phyloP scores from a whole-genome alignment of 2,329 filamentous ascomycete species.

The Rhynchosporium secalis region DNA sequence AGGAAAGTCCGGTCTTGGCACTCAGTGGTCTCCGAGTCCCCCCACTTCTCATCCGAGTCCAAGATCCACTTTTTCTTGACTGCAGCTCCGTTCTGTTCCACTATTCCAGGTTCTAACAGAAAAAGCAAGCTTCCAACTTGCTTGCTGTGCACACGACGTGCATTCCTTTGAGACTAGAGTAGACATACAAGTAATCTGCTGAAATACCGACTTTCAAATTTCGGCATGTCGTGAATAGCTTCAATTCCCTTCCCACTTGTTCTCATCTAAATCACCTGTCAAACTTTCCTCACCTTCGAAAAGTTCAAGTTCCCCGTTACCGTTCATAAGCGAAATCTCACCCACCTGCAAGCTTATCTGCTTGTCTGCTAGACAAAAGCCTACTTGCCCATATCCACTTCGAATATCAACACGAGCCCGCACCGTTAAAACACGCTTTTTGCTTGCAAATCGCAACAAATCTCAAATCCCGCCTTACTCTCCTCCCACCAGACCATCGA shows the following conservation, averaged over 20 bases:
- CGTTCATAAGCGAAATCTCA: constrained; percentile 12
- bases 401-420: constrained; percentile 23
- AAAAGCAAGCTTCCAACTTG: background rate
- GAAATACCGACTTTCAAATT: background rate
- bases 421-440: constrained; percentile 14
- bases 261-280: constrained; percentile 3
- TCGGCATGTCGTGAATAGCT: background rate
- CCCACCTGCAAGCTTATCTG: background rate
- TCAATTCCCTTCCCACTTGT: background rate
- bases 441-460: constrained; percentile 16
- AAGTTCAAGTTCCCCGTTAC: background rate
- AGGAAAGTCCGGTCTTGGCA: constrained; percentile 3
- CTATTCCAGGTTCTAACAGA: background rate
- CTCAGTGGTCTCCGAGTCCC: background rate
- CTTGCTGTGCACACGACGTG: background rate
- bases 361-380: constrained; percentile 3
- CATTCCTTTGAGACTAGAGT: background rate
- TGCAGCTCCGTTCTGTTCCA: background rate
- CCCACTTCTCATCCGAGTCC: background rate
- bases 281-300: background rate
- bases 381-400: constrained; percentile 16
- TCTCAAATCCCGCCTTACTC: constrained; percentile 11
- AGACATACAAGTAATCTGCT: background rate
- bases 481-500: constrained; percentile 10
- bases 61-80: background rate